Conservation (phyloP, 108 stramenopile genomes). For the Nitzschia sp. region DNA sequence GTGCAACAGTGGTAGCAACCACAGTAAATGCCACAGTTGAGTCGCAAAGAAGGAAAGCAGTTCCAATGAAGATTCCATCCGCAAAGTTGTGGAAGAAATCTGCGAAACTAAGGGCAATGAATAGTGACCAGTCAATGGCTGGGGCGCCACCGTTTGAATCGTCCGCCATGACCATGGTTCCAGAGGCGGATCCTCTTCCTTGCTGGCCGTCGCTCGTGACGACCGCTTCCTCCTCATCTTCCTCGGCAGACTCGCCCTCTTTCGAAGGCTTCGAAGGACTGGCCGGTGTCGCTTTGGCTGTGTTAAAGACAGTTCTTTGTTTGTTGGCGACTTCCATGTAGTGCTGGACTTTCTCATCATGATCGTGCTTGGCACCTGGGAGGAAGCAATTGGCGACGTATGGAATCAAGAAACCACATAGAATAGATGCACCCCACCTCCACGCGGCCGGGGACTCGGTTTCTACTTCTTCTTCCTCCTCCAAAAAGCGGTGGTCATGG, state of each 20-base stretch:
- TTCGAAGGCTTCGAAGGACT: background rate
- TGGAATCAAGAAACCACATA: conserved; percentile 73
- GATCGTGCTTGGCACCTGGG: background rate
- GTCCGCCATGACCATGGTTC: background rate
- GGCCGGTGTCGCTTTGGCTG: background rate
- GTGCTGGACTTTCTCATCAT: background rate
- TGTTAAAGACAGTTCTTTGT: background rate
- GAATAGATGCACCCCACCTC: conserved; percentile 62
- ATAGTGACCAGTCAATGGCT: conserved; percentile 22
- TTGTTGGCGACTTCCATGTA: background rate
- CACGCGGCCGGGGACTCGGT: conserved; percentile 32
- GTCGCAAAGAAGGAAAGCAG: conserved; percentile 62
- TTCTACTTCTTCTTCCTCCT: conserved; percentile 46
- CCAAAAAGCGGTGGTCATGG: conserved; percentile 31
- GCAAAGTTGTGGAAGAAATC: conserved; percentile 80
- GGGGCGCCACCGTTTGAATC: conserved; percentile 14
- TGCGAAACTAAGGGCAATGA: conserved; percentile 42
- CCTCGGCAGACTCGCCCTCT: conserved; percentile 15
- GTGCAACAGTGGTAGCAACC: conserved; percentile 57
- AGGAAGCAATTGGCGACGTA: background rate
- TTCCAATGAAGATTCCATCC: conserved; percentile 84
- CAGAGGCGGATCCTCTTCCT: background rate
- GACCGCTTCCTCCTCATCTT: conserved; percentile 2
- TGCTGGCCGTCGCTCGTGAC: conserved; percentile 10
- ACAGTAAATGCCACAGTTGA: conserved; percentile 46